These are phyloP conservation scores for Aspergillus steynii DNA, from an alignment of 495 filamentous ascomycete genomes.

Conservation along the genomic window DNA sequence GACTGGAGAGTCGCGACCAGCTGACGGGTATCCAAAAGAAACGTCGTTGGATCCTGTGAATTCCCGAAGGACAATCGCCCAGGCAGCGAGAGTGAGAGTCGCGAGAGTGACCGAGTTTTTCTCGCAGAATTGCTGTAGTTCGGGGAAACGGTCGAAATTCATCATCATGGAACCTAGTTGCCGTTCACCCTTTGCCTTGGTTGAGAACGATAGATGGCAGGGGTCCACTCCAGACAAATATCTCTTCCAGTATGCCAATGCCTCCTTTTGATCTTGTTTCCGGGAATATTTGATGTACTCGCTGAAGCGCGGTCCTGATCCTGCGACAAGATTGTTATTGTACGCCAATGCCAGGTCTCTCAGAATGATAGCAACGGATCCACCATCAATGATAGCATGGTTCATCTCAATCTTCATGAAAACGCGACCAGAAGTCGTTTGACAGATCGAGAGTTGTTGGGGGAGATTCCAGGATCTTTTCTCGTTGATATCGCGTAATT, in stretches of 20 bases:
- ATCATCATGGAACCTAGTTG: constrained; percentile 26
- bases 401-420: constrained; percentile 58
- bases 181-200: constrained; percentile 8
- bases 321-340: constrained; percentile 35
- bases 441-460: constrained; percentile 52
- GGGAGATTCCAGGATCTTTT: constrained; percentile 38
- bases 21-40: constrained; percentile 58
- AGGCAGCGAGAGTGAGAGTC: constrained; percentile 54
- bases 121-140: constrained; percentile 48
- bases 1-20: constrained; percentile 51
- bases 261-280: constrained; percentile 33
- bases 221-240: constrained; percentile 40
- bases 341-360: constrained; percentile 48
- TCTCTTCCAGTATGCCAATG: constrained; percentile 49
- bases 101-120: constrained; percentile 49
- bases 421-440: constrained; percentile 37
- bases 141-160: constrained; percentile 39
- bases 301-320: constrained; percentile 52
- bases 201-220: constrained; percentile 39
- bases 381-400: constrained; percentile 53
- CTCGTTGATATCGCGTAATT: constrained; percentile 34
- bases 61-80: constrained; percentile 55
- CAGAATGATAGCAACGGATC: constrained; percentile 41
- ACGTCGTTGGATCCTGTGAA: constrained; percentile 55
- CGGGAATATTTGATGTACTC: constrained; percentile 55